phyloP scores from a whole-genome alignment of 805 yeast species.

The Metschnikowia orientalis region DNA sequence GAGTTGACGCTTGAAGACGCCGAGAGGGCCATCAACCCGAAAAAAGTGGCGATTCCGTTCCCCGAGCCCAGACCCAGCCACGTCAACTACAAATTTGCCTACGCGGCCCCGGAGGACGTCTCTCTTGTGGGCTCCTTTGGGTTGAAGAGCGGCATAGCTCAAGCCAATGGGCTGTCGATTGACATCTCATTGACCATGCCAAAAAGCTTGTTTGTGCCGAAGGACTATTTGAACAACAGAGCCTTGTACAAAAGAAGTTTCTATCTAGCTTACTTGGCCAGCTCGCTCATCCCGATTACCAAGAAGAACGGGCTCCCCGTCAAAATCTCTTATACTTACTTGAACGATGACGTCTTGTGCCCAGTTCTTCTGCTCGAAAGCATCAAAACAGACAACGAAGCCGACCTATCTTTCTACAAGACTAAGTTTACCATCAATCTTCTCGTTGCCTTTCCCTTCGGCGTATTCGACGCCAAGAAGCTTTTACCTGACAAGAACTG shows the following conservation, averaged over 20 bases:
- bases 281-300: slow-evolving; percentile 51
- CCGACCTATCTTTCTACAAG: slow-evolving; percentile 54
- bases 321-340: slow-evolving; percentile 56
- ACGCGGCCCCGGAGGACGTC: slow-evolving; percentile 64
- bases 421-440: slow-evolving; percentile 70
- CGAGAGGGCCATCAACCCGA: slow-evolving; percentile 46
- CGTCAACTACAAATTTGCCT: slow-evolving; percentile 68
- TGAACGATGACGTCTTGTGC: slow-evolving; percentile 71
- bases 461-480: slow-evolving; percentile 69
- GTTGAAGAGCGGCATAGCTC: slow-evolving; percentile 70
- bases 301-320: slow-evolving; percentile 57
- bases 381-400: slow-evolving; percentile 42
- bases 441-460: slow-evolving; percentile 67
- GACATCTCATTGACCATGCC: slow-evolving; percentile 89
- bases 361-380: slow-evolving; percentile 70
- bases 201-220: slow-evolving; percentile 62
- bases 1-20: slow-evolving; percentile 56
- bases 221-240: slow-evolving; percentile 87
- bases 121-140: slow-evolving; percentile 88
- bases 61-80: slow-evolving; percentile 84
- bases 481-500: slow-evolving; percentile 77
- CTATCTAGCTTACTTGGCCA: slow-evolving; percentile 75
- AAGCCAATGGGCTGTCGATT: slow-evolving; percentile 58
- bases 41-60: slow-evolving; percentile 68
- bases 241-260: slow-evolving; percentile 87